phyloP scores from a whole-genome alignment of 2,329 filamentous ascomycete species.

The Trichophaea hybrida region DNA sequence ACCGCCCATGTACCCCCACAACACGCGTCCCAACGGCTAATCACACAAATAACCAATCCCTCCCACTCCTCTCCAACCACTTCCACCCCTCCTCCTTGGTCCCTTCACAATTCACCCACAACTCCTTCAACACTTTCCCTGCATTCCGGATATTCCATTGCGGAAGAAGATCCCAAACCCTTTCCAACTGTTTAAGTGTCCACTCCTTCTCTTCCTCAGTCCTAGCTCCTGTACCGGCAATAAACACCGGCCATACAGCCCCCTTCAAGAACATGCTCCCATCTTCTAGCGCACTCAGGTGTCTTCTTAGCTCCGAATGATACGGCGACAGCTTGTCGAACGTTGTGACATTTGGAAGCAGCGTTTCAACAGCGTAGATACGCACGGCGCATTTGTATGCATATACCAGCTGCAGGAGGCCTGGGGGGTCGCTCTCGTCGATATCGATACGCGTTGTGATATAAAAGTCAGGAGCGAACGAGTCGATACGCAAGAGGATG shows the following conservation, averaged over 20 bases:
- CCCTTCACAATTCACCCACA: constrained; percentile 13
- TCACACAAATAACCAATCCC: constrained; percentile 23
- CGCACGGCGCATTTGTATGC: constrained; percentile 22
- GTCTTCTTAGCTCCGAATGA: constrained; percentile 10
- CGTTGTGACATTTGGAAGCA: constrained; percentile 4
- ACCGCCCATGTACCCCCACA: not conserved
- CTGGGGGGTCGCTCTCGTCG: constrained; percentile 1
- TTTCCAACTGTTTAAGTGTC: constrained; percentile 13
- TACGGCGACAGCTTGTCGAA: not conserved
- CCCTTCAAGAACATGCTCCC: constrained; percentile 17
- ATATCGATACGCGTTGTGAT: constrained; percentile 10
- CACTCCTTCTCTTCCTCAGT: constrained; percentile 13
- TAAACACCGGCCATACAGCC: constrained; percentile 19
- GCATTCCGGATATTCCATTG: constrained; percentile 22
- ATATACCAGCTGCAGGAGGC: constrained; percentile 17
- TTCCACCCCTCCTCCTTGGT: constrained; percentile 11
- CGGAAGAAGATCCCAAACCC: constrained; percentile 19
- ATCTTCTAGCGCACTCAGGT: constrained; percentile 9
- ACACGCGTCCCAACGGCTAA: not conserved
- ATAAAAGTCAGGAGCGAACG: constrained; percentile 12
- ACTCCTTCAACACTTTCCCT: constrained; percentile 15
- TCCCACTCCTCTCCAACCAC: constrained; percentile 14
- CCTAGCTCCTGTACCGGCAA: constrained; percentile 20
- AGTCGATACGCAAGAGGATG: constrained; percentile 10
- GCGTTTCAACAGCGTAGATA: constrained; percentile 15